Conservation (phyloP, 2,329 filamentous ascomycete genomes). For the Neurospora sp. region DNA sequence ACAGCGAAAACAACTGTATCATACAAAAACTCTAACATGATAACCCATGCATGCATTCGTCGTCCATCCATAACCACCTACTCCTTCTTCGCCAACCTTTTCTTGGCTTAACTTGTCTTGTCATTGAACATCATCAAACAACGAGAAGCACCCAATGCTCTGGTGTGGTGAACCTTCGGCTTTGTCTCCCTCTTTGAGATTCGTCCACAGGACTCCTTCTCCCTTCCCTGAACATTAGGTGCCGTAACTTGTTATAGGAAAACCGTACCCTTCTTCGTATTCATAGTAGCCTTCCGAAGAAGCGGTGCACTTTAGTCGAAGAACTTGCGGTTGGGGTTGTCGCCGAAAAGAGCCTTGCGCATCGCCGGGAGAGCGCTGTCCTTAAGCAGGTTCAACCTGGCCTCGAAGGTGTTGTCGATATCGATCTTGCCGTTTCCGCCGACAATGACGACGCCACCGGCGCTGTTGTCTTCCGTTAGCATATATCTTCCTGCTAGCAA, state of each 20-base stretch:
- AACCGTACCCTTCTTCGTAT: slow-evolving; percentile 1
- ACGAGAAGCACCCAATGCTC: slow-evolving; percentile 16
- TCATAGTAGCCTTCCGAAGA: not conserved
- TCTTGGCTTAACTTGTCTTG: not conserved
- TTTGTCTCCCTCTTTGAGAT: not conserved
- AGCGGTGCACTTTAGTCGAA: slow-evolving; percentile 58
- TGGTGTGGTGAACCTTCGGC: not conserved
- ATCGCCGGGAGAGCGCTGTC: slow-evolving; percentile 76
- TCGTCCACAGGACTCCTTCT: not conserved
- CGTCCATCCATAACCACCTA: not conserved
- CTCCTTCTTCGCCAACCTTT: not conserved
- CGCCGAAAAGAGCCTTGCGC: slow-evolving; percentile 78
- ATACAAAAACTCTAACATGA: not conserved
- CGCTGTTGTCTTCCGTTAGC: slow-evolving; percentile 40
- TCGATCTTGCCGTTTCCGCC: slow-evolving; percentile 88
- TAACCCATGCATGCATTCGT: not conserved
- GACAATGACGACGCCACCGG: slow-evolving; percentile 73
- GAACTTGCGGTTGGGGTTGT: slow-evolving; percentile 94
- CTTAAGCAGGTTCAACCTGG: slow-evolving; percentile 76
- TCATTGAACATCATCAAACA: not conserved
- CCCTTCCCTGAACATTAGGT: not conserved
- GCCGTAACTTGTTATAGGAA: not conserved
- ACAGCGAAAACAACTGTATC: not conserved
- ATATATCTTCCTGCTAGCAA: not conserved
- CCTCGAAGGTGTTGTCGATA: slow-evolving; percentile 96